Evolutionary conservation across 495 filamentous ascomycete genomes (phyloP), one percentile per base, ranked within the genome.

Genomic region (Penicillium silybi): DNA sequence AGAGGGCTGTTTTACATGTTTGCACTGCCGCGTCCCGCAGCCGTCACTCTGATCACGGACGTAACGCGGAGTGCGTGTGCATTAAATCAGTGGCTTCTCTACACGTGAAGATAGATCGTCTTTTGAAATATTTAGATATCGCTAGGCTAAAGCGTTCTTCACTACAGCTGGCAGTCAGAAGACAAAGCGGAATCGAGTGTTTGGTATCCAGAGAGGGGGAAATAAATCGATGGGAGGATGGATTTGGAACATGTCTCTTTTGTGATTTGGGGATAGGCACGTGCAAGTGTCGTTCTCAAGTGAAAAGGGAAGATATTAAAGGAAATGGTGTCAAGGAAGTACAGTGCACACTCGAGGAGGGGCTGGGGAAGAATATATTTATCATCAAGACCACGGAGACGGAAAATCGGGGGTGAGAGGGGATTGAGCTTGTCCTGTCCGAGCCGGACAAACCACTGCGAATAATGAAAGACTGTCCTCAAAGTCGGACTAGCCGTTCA

Each of bases 141-240:
- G 61, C 62, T 58, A 82, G 79, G 79, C 73, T 77, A 22, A 54
- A 35, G 32, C 46, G 19, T 46, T 53, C 41, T 58, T 46, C 20
- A 40, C 55, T 53, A 52, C 41, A 46, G 11, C 27, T 17, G 41
- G 26, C 39, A 48, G 41, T 19, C 50, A 58, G 17, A 73, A 74
- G 16, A 78, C 75, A 69, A 78, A 48, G 49, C 70, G 76, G 45
- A 50, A 55, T 44, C 39, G 46, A 53, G 59, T 57, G 59, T 50
- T 58, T 58, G 58, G 61, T 60, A 68, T 70, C 58, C 59, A 62
- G 59, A 46, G 41, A 35, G 46, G 43, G 45, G 45, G 47, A 38
- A 45, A 48, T 40, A 58, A 41, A 25, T 43, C 39, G 37, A 11
- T n/a, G 40, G 50, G 38, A 56, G 26, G 25, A 49, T 57, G 35